Conservation (phyloP, 1,139 yeast species). For the Lodderomyces orthopsilosis region DNA sequence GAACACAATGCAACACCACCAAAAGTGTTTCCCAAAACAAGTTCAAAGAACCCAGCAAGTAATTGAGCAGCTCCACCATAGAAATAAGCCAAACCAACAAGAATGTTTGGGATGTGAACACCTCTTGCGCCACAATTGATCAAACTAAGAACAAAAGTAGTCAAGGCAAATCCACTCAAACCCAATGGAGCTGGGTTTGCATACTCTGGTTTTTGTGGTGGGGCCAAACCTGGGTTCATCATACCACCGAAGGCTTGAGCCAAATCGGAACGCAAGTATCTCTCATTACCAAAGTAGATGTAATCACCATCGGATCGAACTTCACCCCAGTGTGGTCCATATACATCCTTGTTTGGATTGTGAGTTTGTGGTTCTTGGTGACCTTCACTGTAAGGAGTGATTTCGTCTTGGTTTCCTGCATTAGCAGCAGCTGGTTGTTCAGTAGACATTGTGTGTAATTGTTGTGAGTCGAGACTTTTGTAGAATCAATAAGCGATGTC, state of each 20-base stretch:
- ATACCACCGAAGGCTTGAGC: slow-evolving; percentile 74
- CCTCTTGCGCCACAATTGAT: slow-evolving; percentile 39
- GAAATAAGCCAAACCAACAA: slow-evolving; percentile 71
- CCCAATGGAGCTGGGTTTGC: slow-evolving; percentile 93
- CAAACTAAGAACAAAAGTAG: slow-evolving; percentile 77
- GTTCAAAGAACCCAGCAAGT: slow-evolving; percentile 75
- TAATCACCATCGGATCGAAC: slow-evolving; percentile 50
- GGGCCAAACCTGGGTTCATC: slow-evolving; percentile 60
- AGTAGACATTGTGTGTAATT: not conserved
- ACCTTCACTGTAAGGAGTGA: not conserved
- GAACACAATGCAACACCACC: slow-evolving; percentile 86
- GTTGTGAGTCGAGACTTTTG: not conserved
- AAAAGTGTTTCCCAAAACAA: slow-evolving; percentile 78
- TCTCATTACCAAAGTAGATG: slow-evolving; percentile 70
- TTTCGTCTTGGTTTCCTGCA: not conserved
- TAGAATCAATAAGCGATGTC: not conserved
- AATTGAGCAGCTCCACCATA: slow-evolving; percentile 82
- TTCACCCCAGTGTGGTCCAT: slow-evolving; percentile 3
- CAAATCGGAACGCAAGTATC: slow-evolving; percentile 60
- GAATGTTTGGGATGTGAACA: slow-evolving; percentile 32
- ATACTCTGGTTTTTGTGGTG: slow-evolving; percentile 67
- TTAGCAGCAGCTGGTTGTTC: not conserved
- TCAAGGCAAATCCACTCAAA: slow-evolving; percentile 76
- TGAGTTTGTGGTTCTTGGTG: not conserved
- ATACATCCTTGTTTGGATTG: not conserved